Evolutionary conservation across 2,329 filamentous ascomycete species (phyloP).

Genomic region (Colletotrichum tropicicola): DNA sequence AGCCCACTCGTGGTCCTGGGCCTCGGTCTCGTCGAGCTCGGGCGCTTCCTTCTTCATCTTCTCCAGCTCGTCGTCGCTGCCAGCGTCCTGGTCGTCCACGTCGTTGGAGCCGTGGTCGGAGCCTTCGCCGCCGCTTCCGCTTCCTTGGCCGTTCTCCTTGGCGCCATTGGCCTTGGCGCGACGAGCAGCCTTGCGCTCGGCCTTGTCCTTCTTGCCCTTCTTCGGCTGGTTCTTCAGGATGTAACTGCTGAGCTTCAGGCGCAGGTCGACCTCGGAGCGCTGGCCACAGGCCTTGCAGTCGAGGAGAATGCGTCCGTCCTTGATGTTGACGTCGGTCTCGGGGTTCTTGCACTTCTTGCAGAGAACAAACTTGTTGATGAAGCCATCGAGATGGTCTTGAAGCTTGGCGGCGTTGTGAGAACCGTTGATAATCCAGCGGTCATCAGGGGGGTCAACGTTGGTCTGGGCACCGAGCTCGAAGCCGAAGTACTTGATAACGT

Average conservation of each 20-base stretch:
- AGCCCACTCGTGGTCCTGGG: conserved; percentile 92
- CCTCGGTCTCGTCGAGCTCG: conserved; percentile 62
- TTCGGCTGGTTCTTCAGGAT: conserved; percentile 94
- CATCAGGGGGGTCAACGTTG: conserved; percentile 95
- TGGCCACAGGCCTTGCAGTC: conserved; percentile 99
- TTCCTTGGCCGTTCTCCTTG: conserved; percentile 64
- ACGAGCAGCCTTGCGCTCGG: conserved; percentile 88
- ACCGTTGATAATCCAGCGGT: conserved; percentile 99
- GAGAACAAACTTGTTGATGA: conserved; percentile 98
- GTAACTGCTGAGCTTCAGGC: conserved; percentile 95
- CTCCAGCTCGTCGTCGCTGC: conserved; percentile 92
- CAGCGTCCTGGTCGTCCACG: conserved; percentile 68
- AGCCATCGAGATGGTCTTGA: conserved; percentile 97
- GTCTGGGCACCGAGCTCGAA: conserved; percentile 99
- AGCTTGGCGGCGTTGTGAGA: conserved; percentile 95
- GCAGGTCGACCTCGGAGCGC: conserved; percentile 88
- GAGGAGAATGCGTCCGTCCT: conserved; percentile 89
- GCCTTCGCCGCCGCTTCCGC: conserved; percentile 67
- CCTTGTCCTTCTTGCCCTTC: conserved; percentile 98
- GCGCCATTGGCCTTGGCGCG: conserved; percentile 79
- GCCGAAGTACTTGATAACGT: conserved; percentile 99
- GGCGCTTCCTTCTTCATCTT: conserved; percentile 74
- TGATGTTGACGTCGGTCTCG: conserved; percentile 95
- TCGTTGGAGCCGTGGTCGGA: conserved; percentile 60
- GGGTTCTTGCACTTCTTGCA: conserved; percentile 99